These are phyloP conservation scores for Stentor roeselii DNA, from an alignment of 73 alveolate species.

Conservation along the genomic window DNA sequence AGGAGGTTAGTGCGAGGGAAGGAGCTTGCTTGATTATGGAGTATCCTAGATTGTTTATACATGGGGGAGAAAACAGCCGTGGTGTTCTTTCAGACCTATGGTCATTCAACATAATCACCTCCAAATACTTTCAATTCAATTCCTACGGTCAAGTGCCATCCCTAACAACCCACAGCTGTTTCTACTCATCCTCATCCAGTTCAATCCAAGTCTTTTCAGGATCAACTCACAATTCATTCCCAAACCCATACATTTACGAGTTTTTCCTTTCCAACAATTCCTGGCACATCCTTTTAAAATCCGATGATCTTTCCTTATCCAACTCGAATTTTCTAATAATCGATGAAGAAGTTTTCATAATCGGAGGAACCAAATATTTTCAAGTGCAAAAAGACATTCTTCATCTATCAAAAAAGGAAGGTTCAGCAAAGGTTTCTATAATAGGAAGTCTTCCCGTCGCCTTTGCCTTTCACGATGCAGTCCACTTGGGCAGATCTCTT, in stretches of 20 bases:
- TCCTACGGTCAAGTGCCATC: not conserved
- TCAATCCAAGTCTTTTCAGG: not conserved
- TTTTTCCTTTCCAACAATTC: too few species aligned
- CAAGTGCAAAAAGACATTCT: too few species aligned
- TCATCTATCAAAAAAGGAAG: too few species aligned
- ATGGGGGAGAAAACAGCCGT: not conserved
- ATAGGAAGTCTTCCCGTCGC: not conserved
- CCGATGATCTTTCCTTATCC: too few species aligned
- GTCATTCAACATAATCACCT: not conserved
- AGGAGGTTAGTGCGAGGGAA: not conserved
- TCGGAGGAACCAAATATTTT: too few species aligned
- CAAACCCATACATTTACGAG: too few species aligned
- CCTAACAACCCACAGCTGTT: not conserved
- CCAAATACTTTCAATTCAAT: not conserved
- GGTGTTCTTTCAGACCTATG: not conserved
- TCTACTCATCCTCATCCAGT: too few species aligned
- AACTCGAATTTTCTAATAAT: too few species aligned
- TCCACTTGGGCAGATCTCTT: not conserved
- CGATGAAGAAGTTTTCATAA: too few species aligned
- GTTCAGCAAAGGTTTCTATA: too few species aligned
- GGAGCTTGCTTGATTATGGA: not conserved
- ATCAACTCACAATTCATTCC: too few species aligned
- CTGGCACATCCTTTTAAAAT: too few species aligned
- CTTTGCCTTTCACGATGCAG: not conserved
- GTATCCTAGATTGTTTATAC: not conserved